Evolutionary conservation across 371 early-diverging fungal genomes (phyloP).

Genomic region (Apophysomyces trapeziformis): DNA sequence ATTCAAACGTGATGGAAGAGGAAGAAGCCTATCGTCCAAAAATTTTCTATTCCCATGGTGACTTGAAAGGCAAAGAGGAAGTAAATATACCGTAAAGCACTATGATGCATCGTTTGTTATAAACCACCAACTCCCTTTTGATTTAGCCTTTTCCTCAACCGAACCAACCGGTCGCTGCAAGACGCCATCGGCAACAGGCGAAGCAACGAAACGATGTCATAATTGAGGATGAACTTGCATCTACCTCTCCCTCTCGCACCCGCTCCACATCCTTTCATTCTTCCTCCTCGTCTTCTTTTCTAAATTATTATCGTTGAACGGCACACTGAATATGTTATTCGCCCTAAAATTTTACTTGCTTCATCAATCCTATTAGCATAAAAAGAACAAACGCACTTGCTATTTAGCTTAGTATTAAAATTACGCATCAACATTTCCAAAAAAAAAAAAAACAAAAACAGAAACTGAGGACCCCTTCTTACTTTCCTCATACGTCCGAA

Average conservation of each 20-base stretch:
- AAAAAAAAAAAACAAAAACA: no score
- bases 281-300: neutral
- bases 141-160: conserved; percentile 18
- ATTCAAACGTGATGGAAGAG: conserved; percentile 81
- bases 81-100: conserved; percentile 11
- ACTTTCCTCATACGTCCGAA: neutral
- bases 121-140: neutral
- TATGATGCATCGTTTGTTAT: no score
- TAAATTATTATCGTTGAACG: neutral
- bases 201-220: neutral
- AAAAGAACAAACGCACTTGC: no score
- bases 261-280: neutral
- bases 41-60: conserved; percentile 70
- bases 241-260: neutral
- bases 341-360: neutral
- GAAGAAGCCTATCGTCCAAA: conserved; percentile 77
- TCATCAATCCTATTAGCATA: no score
- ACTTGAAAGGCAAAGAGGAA: conserved; percentile 63
- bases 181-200: conserved; percentile 9
- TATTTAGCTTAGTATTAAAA: no score
- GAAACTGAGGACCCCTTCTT: neutral
- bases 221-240: neutral
- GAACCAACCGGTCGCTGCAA: neutral
- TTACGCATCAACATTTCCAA: no score
- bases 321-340: neutral